A percentile compares a stretch with the other conserved stretches of the same genome.
Conservation (phyloP, 805 yeast genomes). For the Monosporozyma solicola region DNA sequence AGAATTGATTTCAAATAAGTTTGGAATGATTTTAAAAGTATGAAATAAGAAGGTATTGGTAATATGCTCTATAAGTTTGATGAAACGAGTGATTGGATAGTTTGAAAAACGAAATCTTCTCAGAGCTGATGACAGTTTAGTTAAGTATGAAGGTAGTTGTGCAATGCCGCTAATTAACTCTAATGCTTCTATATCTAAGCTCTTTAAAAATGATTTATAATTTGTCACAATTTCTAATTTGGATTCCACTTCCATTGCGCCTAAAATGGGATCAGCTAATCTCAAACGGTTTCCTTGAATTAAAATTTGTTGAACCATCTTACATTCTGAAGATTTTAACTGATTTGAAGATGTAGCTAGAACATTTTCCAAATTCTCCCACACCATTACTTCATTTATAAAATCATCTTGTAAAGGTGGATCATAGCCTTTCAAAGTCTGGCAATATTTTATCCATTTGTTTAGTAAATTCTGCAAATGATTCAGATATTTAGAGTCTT, state of each 20-base stretch:
- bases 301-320: constrained; percentile 49
- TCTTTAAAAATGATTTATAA: constrained; percentile 58
- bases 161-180: constrained; percentile 37
- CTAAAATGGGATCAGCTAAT: constrained; percentile 48
- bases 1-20: constrained; percentile 39
- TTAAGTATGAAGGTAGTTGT: constrained; percentile 38
- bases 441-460: constrained; percentile 61
- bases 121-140: constrained; percentile 48
- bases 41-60: constrained; percentile 46
- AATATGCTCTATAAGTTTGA: constrained; percentile 57
- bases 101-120: constrained; percentile 49
- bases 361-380: constrained; percentile 64
- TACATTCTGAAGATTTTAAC: constrained; percentile 44
- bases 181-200: constrained; percentile 59
- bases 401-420: constrained; percentile 46
- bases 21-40: constrained; percentile 33
- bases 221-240: constrained; percentile 42
- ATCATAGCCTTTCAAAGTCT: constrained; percentile 36
- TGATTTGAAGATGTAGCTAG: constrained; percentile 50
- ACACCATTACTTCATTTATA: constrained; percentile 62
- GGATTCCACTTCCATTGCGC: constrained; percentile 58
- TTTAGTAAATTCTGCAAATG: constrained; percentile 61
- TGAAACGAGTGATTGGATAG: constrained; percentile 58
- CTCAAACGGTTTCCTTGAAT: constrained; percentile 64
- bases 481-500: constrained; percentile 54